A percentile compares a stretch with the other conserved stretches of the same genome.
phyloP scores from a whole-genome alignment of 495 filamentous ascomycete species.

The Tuber indicum region DNA sequence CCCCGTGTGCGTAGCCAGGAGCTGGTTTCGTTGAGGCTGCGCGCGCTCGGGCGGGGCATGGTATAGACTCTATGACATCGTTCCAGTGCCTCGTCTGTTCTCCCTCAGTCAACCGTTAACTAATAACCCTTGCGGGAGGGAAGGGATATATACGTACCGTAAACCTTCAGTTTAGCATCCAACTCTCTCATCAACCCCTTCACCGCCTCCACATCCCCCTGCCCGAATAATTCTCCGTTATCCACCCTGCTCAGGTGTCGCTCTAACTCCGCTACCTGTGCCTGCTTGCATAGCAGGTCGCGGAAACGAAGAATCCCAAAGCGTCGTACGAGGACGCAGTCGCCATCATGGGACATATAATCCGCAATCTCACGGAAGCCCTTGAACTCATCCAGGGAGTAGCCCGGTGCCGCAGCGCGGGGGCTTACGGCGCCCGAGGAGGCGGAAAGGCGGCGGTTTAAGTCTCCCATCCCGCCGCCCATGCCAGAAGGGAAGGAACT shows the following conservation, averaged over 20 bases:
- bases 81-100: neutral
- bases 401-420: neutral
- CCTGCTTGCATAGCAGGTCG: neutral
- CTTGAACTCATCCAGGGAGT: neutral
- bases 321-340: neutral
- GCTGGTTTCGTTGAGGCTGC: neutral
- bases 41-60: neutral
- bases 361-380: neutral
- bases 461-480: neutral
- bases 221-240: neutral
- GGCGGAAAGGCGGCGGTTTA: neutral
- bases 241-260: neutral
- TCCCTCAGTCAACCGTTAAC: neutral
- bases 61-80: neutral
- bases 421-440: neutral
- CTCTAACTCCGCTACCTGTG: neutral
- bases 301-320: neutral
- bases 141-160: neutral
- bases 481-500: neutral
- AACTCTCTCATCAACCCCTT: neutral
- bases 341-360: neutral
- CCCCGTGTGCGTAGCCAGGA: neutral
- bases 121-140: neutral
- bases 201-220: neutral
- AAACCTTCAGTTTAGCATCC: neutral